These are phyloP conservation scores for Beverwykella pulmonaria DNA, from an alignment of 495 filamentous ascomycete species.

Conservation along the genomic window DNA sequence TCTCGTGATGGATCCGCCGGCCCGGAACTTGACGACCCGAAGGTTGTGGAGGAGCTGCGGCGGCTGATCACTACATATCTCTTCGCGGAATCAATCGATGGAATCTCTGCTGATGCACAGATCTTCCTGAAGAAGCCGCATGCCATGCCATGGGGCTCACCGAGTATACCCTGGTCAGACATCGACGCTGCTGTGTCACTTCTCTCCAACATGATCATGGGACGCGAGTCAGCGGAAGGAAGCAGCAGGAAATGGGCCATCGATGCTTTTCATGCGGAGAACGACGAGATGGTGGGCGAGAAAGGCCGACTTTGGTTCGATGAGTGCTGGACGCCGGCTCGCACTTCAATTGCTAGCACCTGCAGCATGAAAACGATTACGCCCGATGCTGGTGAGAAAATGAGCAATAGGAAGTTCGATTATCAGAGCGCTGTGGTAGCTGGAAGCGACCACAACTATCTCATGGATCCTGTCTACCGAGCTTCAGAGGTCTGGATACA, in stretches of 20 bases:
- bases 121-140: constrained; percentile 20
- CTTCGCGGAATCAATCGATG: constrained; percentile 29
- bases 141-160: constrained; percentile 12
- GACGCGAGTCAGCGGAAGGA: neutral
- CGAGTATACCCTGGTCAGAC: constrained; percentile 22
- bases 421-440: constrained; percentile 13
- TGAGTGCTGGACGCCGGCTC: constrained; percentile 10
- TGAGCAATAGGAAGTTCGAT: neutral
- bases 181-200: constrained; percentile 22
- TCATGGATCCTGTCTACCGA: constrained; percentile 25
- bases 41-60: constrained; percentile 21
- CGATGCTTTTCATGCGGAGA: constrained; percentile 33
- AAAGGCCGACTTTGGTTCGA: constrained; percentile 32
- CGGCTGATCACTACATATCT: constrained; percentile 23
- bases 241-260: constrained; percentile 13
- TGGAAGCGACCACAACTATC: constrained; percentile 15
- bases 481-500: constrained; percentile 16
- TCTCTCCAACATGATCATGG: constrained; percentile 15
- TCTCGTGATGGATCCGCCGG: neutral
- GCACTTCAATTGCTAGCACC: neutral
- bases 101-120: constrained; percentile 20
- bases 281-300: constrained; percentile 32
- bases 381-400: neutral
- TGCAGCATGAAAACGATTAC: neutral
- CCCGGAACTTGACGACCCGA: constrained; percentile 8